phyloP scores from a whole-genome alignment of 2,329 filamentous ascomycete species.

The Botrytis tulipae region DNA sequence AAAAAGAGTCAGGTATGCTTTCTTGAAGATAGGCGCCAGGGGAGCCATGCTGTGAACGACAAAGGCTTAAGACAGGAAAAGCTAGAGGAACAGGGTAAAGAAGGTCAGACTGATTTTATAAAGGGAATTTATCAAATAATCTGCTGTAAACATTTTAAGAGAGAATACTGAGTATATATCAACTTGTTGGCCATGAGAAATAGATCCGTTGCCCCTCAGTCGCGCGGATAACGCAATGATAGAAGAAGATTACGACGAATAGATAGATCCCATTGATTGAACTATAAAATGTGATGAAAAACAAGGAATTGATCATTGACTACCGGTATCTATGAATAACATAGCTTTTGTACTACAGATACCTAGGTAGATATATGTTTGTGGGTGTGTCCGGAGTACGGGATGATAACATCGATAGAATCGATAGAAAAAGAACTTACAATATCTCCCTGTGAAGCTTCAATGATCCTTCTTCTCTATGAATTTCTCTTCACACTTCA shows the following conservation, averaged over 20 bases:
- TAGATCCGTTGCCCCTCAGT: background rate
- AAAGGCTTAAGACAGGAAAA: slow-evolving; percentile 3
- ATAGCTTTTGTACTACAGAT: background rate
- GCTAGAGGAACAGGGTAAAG: slow-evolving; percentile 1
- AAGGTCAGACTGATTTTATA: background rate
- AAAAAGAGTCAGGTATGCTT: slow-evolving; percentile 51
- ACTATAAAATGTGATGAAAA: background rate
- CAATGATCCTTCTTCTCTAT: background rate
- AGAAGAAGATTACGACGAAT: background rate
- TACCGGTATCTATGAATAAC: background rate
- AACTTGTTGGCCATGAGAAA: background rate
- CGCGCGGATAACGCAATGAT: background rate
- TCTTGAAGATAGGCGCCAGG: slow-evolving; percentile 47
- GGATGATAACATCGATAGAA: no score
- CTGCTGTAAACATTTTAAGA: background rate
- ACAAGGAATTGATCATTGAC: background rate
- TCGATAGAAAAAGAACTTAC: background rate
- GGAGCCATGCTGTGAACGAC: slow-evolving; percentile 28
- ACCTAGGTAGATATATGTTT: no score
- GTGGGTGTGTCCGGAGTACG: background rate
- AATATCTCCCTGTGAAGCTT: background rate
- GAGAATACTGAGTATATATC: background rate
- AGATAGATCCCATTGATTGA: background rate
- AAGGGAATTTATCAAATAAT: background rate
- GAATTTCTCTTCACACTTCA: background rate